Base-by-base conservation (phyloP, 139 green algal genomes). In the Trebouxia sp. region DNA sequence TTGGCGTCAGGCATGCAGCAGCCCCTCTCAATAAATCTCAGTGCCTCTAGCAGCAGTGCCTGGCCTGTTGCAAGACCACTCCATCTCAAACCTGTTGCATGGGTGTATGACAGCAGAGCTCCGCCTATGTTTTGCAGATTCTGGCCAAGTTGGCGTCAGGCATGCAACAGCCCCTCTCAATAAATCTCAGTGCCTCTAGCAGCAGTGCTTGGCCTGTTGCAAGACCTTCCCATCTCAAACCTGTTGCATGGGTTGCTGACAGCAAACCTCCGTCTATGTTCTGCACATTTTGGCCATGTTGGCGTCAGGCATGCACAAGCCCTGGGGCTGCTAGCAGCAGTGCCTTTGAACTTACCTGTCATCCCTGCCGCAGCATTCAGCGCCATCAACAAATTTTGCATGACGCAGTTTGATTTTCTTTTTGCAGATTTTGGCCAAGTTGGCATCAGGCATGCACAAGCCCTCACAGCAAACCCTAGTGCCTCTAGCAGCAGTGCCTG, bases 381-480 rank as follows among this genome's bases (percentile, higher is more conserved):
- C n/a, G n/a, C n/a, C n/a, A n/a, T n/a, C n/a, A n/a, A n/a, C n/a
- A n/a, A n/a, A n/a, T n/a, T n/a, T n/a, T n/a, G n/a, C n/a, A n/a
- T n/a, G n/a, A n/a, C n/a, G n/a, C n/a, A n/a, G n/a, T n/a, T n/a
- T n/a, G n/a, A n/a, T n/a, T n/a, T n/a, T n/a, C n/a, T n/a, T n/a
- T 39, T 67, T 72, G 62, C 62, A 97, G 87, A 86, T 98, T 50
- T 78, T 98, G 83, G 92, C 92, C 32, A 98, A 98, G 86, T 85
- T 98, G 55, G 87, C 65, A 84, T 83, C 86, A 74, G 92, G 86
- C 43, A 81, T 98, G 85, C 88, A 98, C 88, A 98, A 98, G 85
- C 94, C 94, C 12, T 75, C 76, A 0, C 90, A 96, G 83, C 90
- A 96, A 85, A 98, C 94, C 22, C 50, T 97, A 39, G 86, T 98